Evolutionary conservation across 169 alveolate species (phyloP).

Genomic region (Babesia ovata): DNA sequence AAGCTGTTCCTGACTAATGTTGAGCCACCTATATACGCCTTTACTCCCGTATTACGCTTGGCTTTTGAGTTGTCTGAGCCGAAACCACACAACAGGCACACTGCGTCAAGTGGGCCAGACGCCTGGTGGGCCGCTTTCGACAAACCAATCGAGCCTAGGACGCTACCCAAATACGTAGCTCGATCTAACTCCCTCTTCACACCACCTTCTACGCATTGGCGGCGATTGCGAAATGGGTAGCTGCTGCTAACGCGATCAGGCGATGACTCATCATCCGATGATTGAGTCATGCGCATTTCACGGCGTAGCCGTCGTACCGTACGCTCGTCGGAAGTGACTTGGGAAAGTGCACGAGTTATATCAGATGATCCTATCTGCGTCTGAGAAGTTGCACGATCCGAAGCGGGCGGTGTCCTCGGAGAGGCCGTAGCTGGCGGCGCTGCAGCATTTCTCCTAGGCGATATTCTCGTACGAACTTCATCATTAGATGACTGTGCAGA

Average conservation of each 20-base stretch:
- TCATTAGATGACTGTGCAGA: not conserved
- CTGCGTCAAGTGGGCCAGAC: not conserved
- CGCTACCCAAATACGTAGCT: not conserved
- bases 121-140: not conserved
- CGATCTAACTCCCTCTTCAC: not conserved
- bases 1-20: constrained; percentile 20
- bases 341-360: not conserved
- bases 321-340: not conserved
- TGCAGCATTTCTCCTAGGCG: not conserved
- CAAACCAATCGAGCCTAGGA: constrained; percentile 11
- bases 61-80: not conserved
- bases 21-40: constrained; percentile 35
- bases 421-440: not conserved
- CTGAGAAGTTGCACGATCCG: not conserved
- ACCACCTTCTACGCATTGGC: not conserved
- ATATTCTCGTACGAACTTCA: not conserved
- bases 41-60: not conserved
- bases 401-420: not conserved
- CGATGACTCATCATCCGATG: constrained; percentile 11
- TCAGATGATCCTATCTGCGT: not conserved
- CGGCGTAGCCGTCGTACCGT: not conserved
- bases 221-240: constrained; percentile 14
- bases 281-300: not conserved
- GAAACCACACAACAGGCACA: constrained; percentile 21
- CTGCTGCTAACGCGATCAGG: not conserved